Evolutionary conservation across 192 early-diverging fungal species (phyloP).

Genomic region (Phycomyces blakesleeanus): DNA sequence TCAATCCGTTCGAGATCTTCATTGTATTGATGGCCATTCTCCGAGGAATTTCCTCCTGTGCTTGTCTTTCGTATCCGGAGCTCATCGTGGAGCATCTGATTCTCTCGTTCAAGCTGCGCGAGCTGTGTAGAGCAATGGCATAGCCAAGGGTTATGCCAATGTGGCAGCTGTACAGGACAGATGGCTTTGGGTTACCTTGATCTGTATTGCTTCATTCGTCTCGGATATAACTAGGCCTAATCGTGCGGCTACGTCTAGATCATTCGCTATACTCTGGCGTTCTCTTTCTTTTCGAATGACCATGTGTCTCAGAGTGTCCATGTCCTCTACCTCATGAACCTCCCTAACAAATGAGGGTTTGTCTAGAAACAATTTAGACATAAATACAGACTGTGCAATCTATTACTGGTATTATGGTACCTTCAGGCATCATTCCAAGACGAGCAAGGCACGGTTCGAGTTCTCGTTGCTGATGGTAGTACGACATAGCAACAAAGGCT

Average conservation of each 20-base stretch:
- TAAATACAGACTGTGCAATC: background rate
- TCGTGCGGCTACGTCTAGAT: conserved; percentile 57
- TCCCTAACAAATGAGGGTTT: conserved; percentile 34
- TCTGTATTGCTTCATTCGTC: conserved; percentile 49
- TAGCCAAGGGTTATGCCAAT: conserved; percentile 2
- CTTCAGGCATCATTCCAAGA: conserved; percentile 29
- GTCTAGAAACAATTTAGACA: conserved; percentile 16
- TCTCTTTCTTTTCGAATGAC: conserved; percentile 60
- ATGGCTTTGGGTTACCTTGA: conserved; percentile 28
- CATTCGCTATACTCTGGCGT: conserved; percentile 42
- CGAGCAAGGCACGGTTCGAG: conserved; percentile 33
- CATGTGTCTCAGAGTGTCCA: conserved; percentile 38
- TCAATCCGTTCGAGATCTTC: background rate
- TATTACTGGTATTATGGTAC: conserved; percentile 14
- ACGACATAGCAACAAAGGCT: conserved; percentile 10
- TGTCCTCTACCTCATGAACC: conserved; percentile 46
- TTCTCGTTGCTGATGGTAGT: conserved; percentile 8
- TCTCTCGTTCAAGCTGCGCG: conserved; percentile 33
- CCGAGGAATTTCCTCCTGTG: background rate
- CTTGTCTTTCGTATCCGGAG: conserved; percentile 1
- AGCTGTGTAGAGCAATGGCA: conserved; percentile 20
- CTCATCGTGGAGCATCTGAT: conserved; percentile 22
- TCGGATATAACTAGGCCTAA: conserved; percentile 55
- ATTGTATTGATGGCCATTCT: too few species aligned
- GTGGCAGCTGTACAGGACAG: background rate